Evolutionary conservation across 1,284 basidiomycete species (phyloP), one percentile per base, ranked within the genome.

Genomic region (Ganoderma sp.): DNA sequence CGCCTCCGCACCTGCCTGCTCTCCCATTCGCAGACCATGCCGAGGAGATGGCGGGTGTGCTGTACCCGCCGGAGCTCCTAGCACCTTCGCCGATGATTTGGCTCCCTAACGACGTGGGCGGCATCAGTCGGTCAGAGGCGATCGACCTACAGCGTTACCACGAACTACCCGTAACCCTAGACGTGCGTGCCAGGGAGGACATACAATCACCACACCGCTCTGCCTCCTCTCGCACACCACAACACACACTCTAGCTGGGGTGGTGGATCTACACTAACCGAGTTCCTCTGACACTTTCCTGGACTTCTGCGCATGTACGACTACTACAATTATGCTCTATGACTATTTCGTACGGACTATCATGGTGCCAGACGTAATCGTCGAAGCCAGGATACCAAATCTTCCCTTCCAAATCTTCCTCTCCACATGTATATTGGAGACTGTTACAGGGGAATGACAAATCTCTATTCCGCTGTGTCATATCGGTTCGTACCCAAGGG

Each of bases 11-110:
- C 73, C 84, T 93, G 2, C 90, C 91, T 19, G 83, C 88, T 6
- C 78, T 92, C 37, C 80, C 90, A 2, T 92, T 92, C 74, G 84
- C 86, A 0, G 90, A 91, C 76, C 90, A 91, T 69, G 89, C 89
- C 19, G 88, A 90, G 74, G 90, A 92, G 73, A 89, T 91, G 85
- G 84, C 87, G 9, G 87, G 89, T 5, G 88, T 94, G 69, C 80
- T 95, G 52, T 95, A 95, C 76, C 91, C 93, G 2, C 91, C 92
- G 2, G 92, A 93, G 77, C 83, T 95, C 50, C 85, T 93, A 67
- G 90, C 90, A 6, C 90, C 91, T 10, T 80, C 85, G 9, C 92
- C 92, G 0, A 87, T 90, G 62, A 91, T 95, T 60, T 95, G 93
- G 93, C 82, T 95, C 9, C 90, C 91, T 0, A 88, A 90, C 75